These are phyloP conservation scores for Closterium sp. DNA, from an alignment of 139 green algal genomes.

Conservation along the genomic window DNA sequence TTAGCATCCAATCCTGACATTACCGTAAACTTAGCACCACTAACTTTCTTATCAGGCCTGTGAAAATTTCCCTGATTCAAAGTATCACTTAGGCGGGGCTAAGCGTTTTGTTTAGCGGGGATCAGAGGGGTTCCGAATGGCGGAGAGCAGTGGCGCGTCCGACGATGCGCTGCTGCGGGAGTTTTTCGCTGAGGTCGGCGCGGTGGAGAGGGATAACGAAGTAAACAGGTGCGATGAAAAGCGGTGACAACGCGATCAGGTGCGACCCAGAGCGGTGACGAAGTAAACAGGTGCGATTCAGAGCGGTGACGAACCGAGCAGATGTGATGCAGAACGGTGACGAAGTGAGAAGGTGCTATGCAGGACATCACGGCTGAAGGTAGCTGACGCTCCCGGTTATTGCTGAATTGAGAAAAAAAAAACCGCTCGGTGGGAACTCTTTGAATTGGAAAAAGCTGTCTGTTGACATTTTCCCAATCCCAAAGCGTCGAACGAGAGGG, in stretches of 20 bases:
- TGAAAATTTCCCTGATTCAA: not conserved
- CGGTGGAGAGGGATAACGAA: conserved; percentile 88
- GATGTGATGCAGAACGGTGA: conserved; percentile 10
- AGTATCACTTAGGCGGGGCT: too few species aligned
- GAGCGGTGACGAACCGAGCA: conserved; percentile 54
- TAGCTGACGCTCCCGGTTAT: not conserved
- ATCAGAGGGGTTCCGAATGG: not conserved
- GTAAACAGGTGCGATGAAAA: conserved; percentile 58
- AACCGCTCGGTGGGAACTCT: not conserved
- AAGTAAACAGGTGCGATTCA: conserved; percentile 59
- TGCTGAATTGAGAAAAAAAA: not conserved
- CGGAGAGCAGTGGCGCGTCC: conserved; percentile 7
- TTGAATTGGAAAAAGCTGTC: too few species aligned
- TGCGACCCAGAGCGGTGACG: not conserved
- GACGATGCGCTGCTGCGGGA: conserved; percentile 51
- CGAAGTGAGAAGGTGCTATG: not conserved
- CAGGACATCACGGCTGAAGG: not conserved
- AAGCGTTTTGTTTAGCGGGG: not conserved
- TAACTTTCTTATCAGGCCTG: not conserved
- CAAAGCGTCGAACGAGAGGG: too few species aligned
- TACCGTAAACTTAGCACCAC: too few species aligned
- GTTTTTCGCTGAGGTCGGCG: conserved; percentile 87
- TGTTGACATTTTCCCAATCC: too few species aligned
- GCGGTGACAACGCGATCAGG: conserved; percentile 56
- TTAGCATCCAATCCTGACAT: too few species aligned